A percentile compares a stretch with the other conserved stretches of the same genome.
Evolutionary conservation across 345 rosid species (phyloP).

Genomic region (Rhizophora apiculata): DNA sequence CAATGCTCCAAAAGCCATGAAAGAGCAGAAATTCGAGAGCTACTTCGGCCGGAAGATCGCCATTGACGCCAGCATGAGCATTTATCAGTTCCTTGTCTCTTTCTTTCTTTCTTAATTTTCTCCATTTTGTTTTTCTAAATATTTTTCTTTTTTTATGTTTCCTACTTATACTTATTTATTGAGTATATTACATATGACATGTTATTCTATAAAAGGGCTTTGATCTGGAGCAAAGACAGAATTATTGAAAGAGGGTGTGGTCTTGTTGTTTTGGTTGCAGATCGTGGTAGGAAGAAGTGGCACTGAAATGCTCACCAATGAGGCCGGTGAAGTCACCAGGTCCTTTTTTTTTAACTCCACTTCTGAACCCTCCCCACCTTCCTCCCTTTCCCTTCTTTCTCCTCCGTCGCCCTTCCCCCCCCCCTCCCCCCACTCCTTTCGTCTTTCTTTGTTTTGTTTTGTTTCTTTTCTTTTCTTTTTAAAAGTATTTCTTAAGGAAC

Average conservation of each 20-base stretch:
- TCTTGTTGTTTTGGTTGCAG: constrained; percentile 33
- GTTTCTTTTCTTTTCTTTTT: no score
- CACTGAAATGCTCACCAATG: constrained; percentile 86
- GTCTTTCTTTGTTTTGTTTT: no score
- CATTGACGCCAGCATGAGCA: constrained; percentile 99
- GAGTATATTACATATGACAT: no score
- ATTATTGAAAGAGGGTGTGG: neutral
- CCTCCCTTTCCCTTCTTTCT: neutral
- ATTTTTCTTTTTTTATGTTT: neutral
- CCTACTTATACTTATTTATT: neutral
- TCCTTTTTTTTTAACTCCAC: constrained; percentile 10
- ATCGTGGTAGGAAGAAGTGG: constrained; percentile 94
- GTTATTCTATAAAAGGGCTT: neutral
- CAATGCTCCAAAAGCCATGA: constrained; percentile 83
- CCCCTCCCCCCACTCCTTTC: no score
- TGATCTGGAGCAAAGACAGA: neutral
- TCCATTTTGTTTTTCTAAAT: neutral
- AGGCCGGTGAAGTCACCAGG: constrained; percentile 99
- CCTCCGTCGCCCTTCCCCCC: no score
- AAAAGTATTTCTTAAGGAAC: no score
- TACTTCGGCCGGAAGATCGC: constrained; percentile 92
- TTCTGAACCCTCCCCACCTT: neutral
- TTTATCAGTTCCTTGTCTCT: constrained; percentile 88
- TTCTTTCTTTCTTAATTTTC: neutral
- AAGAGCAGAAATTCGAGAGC: constrained; percentile 90